A percentile compares a stretch with the other conserved stretches of the same genome.
These are phyloP conservation scores for Pharus latifolius DNA, from an alignment of 176 grass and related monocot genomes.

Conservation along the genomic window DNA sequence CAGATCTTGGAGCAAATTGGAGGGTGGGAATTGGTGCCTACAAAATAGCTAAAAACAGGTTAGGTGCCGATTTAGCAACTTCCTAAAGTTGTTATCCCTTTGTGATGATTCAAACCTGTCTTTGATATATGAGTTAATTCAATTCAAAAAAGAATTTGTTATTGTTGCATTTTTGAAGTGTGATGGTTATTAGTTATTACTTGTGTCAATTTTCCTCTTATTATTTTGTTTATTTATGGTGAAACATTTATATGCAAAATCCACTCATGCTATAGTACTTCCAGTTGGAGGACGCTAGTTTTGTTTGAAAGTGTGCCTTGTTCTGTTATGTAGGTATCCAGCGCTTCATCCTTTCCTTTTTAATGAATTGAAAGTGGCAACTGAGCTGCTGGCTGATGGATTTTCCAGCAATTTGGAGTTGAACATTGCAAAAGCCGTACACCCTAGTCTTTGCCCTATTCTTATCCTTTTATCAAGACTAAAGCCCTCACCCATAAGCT, in stretches of 20 bases:
- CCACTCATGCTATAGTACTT: neutral
- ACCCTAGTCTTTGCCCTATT: conserved; percentile 91
- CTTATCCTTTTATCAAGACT: conserved; percentile 91
- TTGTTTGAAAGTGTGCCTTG: conserved; percentile 2
- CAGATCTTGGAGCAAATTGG: too few species aligned
- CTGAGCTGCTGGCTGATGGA: conserved; percentile 46
- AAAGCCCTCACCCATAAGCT: conserved; percentile 75
- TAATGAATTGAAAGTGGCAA: conserved; percentile 65
- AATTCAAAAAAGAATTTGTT: neutral
- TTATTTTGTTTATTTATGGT: conserved; percentile 2
- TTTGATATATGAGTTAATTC: neutral
- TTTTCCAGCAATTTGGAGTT: conserved; percentile 42
- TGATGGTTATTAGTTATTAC: neutral
- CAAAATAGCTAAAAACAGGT: too few species aligned
- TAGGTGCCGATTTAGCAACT: too few species aligned
- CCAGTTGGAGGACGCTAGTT: neutral
- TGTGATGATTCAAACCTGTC: neutral
- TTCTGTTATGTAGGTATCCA: conserved; percentile 68
- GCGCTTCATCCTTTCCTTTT: conserved; percentile 85
- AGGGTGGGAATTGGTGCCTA: too few species aligned
- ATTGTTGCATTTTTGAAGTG: neutral
- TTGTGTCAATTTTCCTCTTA: neutral
- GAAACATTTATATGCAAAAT: conserved; percentile 2
- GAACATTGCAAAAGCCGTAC: conserved; percentile 76
- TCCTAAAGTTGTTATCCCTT: neutral